A percentile compares a stretch with the other conserved stretches of the same genome.
phyloP scores from a whole-genome alignment of 2,329 filamentous ascomycete species.

The Alternaria ethzedia region DNA sequence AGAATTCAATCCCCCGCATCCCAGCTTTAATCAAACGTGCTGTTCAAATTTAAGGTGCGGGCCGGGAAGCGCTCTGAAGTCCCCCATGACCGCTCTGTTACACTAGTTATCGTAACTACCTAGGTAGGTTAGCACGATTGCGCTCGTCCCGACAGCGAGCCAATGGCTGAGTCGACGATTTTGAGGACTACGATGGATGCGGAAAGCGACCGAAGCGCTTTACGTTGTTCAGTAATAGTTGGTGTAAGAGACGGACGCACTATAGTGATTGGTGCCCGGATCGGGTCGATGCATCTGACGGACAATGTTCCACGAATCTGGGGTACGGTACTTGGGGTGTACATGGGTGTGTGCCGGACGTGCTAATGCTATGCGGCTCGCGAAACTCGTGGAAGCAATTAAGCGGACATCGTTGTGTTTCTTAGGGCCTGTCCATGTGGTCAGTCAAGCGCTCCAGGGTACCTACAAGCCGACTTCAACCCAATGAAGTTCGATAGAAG shows the following conservation, averaged over 20 bases:
- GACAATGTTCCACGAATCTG: conserved; percentile 11
- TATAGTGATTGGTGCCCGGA: not conserved
- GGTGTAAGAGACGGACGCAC: not conserved
- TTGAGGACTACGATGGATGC: conserved; percentile 1
- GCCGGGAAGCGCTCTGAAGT: conserved; percentile 2
- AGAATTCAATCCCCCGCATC: conserved; percentile 7
- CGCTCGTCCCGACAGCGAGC: conserved; percentile 9
- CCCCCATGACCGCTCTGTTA: conserved; percentile 9
- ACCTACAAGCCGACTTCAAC: conserved; percentile 2
- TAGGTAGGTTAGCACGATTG: not conserved
- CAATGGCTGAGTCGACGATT: not conserved
- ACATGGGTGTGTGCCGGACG: not conserved
- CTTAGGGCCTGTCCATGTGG: not conserved
- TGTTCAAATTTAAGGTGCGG: conserved; percentile 12
- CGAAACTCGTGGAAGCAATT: not conserved
- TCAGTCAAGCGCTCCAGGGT: not conserved
- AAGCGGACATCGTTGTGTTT: not conserved
- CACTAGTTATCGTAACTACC: not conserved
- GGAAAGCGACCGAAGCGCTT: conserved; percentile 4
- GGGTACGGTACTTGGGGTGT: not conserved
- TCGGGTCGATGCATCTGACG: not conserved
- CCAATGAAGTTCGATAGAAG: not conserved
- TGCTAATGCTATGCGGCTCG: conserved; percentile 4
- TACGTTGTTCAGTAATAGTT: not conserved
- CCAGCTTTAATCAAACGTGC: not conserved